Evolutionary conservation across 805 yeast species (phyloP), one percentile per base, ranked within the genome.

Genomic region (Metschnikowia colocasiae): DNA sequence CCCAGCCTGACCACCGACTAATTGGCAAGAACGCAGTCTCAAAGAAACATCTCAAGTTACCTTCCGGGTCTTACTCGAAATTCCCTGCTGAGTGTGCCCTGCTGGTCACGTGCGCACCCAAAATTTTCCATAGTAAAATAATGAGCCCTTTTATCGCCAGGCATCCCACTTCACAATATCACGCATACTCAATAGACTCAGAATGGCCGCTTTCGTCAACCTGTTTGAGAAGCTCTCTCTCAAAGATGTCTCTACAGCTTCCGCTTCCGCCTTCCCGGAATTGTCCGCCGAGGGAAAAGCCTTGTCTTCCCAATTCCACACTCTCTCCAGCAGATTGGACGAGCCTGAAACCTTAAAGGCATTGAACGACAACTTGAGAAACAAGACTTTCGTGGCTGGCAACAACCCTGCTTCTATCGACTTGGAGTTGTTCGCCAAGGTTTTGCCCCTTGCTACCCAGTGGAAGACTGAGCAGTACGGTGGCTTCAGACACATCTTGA

Each of bases 401-500:
- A 79, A 80, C 52, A 62, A 65, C 55, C 84, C 91, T 38, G 71
- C 91, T 23, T 73, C 77, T 36, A 79, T 81, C n/a, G 99, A 94
- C 65, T 75, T 82, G 36, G 69, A 75, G 38, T 83, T 85, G 30
- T 87, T 88, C 58, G 82, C 82, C 43, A 73, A 80, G 30, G 82
- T 83, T 31, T 71, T 81, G 59, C 86, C 90, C 40, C 51, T 80
- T 33, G 80, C 85, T 33, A 70, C 73, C 45, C 68, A 74, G 51
- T 79, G 87, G 79, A 68, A 77, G 20, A 63, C 79, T 9, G 82
- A 79, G 30, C 79, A 82, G 34, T 68, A 82, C 55, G 81, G 83
- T 40, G 67, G 75, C 40, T 73, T 74, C 65, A 86, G 97, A 78
- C 97, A 92, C 68, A 75, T 92, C 49, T 69, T 89, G 51, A 85